Conservation (phyloP, 768 basidiomycete species). For the Mycena metata region DNA sequence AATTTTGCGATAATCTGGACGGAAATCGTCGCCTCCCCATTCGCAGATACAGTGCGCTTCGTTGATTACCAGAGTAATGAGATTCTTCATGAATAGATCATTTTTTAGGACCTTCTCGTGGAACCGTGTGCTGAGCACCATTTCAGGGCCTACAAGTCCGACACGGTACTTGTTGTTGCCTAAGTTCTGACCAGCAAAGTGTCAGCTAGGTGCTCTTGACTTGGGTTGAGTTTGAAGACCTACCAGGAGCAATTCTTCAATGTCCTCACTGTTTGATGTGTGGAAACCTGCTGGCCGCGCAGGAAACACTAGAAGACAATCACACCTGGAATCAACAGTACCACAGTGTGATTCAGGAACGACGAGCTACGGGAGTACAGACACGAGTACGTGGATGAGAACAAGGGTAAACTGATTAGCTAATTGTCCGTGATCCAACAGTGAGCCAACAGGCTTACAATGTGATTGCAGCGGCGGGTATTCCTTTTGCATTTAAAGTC, state of each 20-base stretch:
- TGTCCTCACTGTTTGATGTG: not conserved
- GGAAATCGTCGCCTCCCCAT: conserved; percentile 38
- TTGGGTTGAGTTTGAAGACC: not conserved
- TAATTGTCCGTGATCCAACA: no score
- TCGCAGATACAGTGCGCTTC: conserved; percentile 41
- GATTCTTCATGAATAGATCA: conserved; percentile 19
- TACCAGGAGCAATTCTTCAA: conserved; percentile 8
- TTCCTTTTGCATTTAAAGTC: conserved; percentile 19
- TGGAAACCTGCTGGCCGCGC: no score
- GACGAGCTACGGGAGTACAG: no score
- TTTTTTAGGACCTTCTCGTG: conserved; percentile 21
- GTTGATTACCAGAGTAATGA: conserved; percentile 35
- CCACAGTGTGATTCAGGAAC: no score
- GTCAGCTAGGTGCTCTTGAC: not conserved
- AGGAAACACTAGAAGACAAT: no score
- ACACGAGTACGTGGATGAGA: no score
- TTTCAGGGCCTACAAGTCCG: conserved; percentile 32
- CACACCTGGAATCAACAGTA: no score
- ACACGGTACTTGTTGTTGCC: conserved; percentile 31
- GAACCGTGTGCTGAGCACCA: conserved; percentile 15
- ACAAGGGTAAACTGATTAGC: no score
- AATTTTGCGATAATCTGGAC: conserved; percentile 19
- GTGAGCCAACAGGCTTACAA: no score
- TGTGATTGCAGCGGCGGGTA: conserved; percentile 21
- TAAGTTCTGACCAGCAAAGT: conserved; percentile 4